Conservation (phyloP, 2,329 filamentous ascomycete genomes). For the Claviceps monticola region DNA sequence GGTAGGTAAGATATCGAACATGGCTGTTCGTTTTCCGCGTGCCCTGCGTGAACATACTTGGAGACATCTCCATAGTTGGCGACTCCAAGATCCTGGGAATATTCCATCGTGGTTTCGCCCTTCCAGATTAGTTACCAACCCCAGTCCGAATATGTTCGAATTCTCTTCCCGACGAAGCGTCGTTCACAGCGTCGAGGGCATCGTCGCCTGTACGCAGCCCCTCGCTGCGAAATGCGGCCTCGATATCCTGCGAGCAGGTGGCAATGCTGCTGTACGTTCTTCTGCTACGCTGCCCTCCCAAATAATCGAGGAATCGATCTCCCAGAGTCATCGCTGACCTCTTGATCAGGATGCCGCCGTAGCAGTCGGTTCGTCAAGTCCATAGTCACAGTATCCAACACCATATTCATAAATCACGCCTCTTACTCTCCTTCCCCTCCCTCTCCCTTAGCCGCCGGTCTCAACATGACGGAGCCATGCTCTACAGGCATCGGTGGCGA, state of each 20-base stretch:
- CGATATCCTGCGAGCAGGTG: conserved; percentile 69
- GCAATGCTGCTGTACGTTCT: conserved; percentile 73
- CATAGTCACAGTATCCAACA: not conserved
- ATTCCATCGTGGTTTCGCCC: too few relatives aligned
- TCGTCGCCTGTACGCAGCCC: conserved; percentile 81
- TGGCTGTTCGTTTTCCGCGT: too few relatives aligned
- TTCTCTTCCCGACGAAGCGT: conserved; percentile 78
- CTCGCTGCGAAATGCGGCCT: conserved; percentile 81
- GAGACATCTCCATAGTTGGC: too few relatives aligned
- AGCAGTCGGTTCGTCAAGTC: conserved; percentile 52
- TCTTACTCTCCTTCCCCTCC: not conserved
- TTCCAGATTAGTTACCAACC: conserved; percentile 20
- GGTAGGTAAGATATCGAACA: too few relatives aligned
- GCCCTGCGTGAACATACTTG: too few relatives aligned
- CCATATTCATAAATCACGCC: not conserved
- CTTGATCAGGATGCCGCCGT: conserved; percentile 76
- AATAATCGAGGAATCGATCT: not conserved
- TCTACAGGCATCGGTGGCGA: conserved; percentile 94
- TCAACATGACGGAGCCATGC: conserved; percentile 87
- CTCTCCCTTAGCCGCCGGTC: conserved; percentile 52
- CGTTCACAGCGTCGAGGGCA: conserved; percentile 84
- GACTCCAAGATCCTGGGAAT: too few relatives aligned
- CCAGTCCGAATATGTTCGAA: conserved; percentile 39
- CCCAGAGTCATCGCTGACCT: conserved; percentile 2
- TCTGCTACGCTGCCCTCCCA: too few relatives aligned